These are phyloP conservation scores for Uncinocarpus reesii DNA, from an alignment of 2,329 filamentous ascomycete species.

Conservation along the genomic window DNA sequence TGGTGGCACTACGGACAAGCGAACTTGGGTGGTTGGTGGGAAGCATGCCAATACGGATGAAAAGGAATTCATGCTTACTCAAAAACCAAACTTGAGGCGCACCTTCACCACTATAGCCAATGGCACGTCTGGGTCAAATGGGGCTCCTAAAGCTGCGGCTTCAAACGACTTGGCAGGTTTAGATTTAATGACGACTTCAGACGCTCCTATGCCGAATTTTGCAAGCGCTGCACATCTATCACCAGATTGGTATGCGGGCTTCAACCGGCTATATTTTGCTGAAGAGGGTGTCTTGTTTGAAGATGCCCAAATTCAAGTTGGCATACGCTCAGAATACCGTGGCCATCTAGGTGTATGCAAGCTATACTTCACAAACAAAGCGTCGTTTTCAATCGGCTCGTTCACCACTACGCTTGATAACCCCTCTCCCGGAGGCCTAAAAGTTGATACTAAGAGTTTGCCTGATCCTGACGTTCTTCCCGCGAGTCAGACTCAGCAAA, in stretches of 20 bases:
- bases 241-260: constrained; percentile 88
- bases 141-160: constrained; percentile 34
- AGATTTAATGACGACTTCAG: constrained; percentile 56
- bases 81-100: constrained; percentile 72
- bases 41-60: constrained; percentile 83
- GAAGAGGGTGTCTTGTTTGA: constrained; percentile 87
- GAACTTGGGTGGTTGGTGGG: constrained; percentile 95
- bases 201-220: constrained; percentile 63
- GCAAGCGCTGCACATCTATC: constrained; percentile 87
- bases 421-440: constrained; percentile 52
- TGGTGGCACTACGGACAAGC: constrained; percentile 81
- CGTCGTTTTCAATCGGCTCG: constrained; percentile 69
- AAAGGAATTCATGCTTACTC: constrained; percentile 67
- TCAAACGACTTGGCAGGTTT: constrained; percentile 67
- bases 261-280: constrained; percentile 66
- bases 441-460: constrained; percentile 77
- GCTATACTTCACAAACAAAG: constrained; percentile 92
- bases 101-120: constrained; percentile 58
- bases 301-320: constrained; percentile 86
- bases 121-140: constrained; percentile 28
- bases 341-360: constrained; percentile 94
- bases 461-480: constrained; percentile 71
- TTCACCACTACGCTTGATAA: constrained; percentile 93
- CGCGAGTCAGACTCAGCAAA: constrained; percentile 75
- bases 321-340: constrained; percentile 84